phyloP scores from a whole-genome alignment of 495 filamentous ascomycete species.

The Penicillium riverlandense region DNA sequence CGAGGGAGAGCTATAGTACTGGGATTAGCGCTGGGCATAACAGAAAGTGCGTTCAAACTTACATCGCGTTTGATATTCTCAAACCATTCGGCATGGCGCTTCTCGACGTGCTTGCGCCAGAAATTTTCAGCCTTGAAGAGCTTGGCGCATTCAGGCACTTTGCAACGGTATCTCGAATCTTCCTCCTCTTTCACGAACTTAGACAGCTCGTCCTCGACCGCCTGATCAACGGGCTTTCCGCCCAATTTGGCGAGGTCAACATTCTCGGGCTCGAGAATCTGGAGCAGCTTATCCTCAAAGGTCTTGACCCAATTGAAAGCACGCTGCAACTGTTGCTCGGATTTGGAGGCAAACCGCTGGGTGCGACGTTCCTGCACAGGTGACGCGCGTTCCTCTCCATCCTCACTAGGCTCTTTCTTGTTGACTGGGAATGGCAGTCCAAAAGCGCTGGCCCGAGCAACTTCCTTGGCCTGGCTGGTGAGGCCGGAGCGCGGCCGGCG shows the following conservation, averaged over 20 bases:
- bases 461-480: conserved; percentile 71
- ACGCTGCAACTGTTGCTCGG: conserved; percentile 83
- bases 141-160: conserved; percentile 90
- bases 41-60: conserved; percentile 23
- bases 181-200: conserved; percentile 96
- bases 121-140: conserved; percentile 95
- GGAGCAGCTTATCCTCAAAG: conserved; percentile 92
- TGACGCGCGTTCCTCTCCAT: conserved; percentile 54
- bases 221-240: conserved; percentile 79
- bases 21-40: neutral
- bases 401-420: conserved; percentile 61
- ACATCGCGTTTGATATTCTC: conserved; percentile 77
- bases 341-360: conserved; percentile 59
- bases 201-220: conserved; percentile 72
- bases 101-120: conserved; percentile 97
- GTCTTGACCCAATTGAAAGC: conserved; percentile 99
- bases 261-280: conserved; percentile 82
- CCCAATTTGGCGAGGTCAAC: conserved; percentile 84
- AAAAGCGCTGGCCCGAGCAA: conserved; percentile 73
- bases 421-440: conserved; percentile 76
- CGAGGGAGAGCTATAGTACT: conserved; percentile 60
- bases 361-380: conserved; percentile 60
- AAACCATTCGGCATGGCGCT: conserved; percentile 86
- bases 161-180: conserved; percentile 92
- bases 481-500: conserved; percentile 80